A percentile compares a stretch with the other conserved stretches of the same genome.
Conservation (phyloP, 106 monocot species). For the Dendrobium huoshanense region DNA sequence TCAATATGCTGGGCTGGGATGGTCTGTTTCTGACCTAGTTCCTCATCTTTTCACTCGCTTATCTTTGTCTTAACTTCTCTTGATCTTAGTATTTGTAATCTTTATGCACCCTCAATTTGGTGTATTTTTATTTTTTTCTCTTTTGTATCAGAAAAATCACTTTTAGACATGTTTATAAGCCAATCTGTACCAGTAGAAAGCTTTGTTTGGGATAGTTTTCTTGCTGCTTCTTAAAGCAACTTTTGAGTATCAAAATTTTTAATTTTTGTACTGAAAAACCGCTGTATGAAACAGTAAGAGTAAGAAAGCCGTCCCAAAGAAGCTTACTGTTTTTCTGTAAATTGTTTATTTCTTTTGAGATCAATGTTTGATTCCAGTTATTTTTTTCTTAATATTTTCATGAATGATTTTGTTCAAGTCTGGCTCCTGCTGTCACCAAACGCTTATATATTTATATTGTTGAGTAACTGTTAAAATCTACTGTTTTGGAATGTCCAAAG, state of each 20-base stretch:
- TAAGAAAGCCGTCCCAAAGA: no score
- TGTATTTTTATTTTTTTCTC: not conserved
- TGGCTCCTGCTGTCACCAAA: not conserved
- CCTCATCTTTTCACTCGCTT: conserved; percentile 63
- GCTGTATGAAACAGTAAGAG: no score
- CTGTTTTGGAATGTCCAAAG: not conserved
- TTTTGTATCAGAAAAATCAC: no score
- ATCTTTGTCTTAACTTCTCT: conserved; percentile 22
- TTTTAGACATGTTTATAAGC: no score
- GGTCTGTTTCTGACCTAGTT: conserved; percentile 79
- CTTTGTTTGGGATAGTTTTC: no score
- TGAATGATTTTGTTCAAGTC: not conserved
- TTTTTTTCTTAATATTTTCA: not conserved
- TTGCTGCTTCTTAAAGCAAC: no score
- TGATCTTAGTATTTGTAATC: not conserved
- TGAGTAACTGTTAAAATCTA: not conserved
- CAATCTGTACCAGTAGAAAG: no score
- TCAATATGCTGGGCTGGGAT: conserved; percentile 82
- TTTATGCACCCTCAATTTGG: not conserved
- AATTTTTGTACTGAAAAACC: no score
- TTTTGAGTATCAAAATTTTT: no score
- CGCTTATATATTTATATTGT: not conserved
- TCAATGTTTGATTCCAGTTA: not conserved
- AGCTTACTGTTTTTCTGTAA: not conserved
- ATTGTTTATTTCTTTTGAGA: not conserved